Percentiles rank a stretch among this genome's conserved stretches.
These are phyloP conservation scores for Chrysanthemum lavandulifolium DNA, from an alignment of 129 eudicot species.

Conservation along the genomic window DNA sequence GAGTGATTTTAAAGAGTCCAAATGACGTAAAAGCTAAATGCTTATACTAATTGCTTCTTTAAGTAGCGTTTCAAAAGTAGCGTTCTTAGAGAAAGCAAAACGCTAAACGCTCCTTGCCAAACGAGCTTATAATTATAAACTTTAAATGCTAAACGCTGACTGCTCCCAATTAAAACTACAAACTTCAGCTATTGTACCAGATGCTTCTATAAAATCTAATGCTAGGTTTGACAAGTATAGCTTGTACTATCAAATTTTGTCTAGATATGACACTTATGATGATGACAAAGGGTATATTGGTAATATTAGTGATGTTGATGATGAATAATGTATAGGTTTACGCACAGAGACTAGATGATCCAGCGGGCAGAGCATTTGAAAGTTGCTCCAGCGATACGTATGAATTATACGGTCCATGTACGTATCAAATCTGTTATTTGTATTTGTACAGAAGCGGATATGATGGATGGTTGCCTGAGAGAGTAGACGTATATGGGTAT, in stretches of 20 bases:
- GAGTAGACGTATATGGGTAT: constrained; percentile 63
- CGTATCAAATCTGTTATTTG: constrained; percentile 68
- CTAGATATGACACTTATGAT: too few relatives aligned
- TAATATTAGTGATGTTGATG: background rate
- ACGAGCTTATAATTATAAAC: too few relatives aligned
- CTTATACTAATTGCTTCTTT: background rate
- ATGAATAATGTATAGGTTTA: constrained; percentile 49
- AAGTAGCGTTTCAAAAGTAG: background rate
- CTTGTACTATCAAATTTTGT: too few relatives aligned
- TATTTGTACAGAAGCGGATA: constrained; percentile 76
- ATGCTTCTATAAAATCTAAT: too few relatives aligned
- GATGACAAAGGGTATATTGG: too few relatives aligned
- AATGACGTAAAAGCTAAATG: background rate
- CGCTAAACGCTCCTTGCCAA: too few relatives aligned
- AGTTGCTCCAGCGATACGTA: constrained; percentile 71
- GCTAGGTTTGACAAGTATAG: too few relatives aligned
- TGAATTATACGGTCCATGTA: constrained; percentile 69
- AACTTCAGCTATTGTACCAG: too few relatives aligned
- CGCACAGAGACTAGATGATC: constrained; percentile 84
- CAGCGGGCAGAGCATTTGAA: constrained; percentile 60
- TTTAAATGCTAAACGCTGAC: too few relatives aligned
- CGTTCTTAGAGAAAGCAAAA: background rate
- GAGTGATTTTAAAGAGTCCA: too few relatives aligned
- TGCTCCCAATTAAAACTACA: too few relatives aligned
- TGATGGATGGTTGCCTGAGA: constrained; percentile 86